Conservation (phyloP, 148 eudicot genomes). For the Hydrangea macrophylla region DNA sequence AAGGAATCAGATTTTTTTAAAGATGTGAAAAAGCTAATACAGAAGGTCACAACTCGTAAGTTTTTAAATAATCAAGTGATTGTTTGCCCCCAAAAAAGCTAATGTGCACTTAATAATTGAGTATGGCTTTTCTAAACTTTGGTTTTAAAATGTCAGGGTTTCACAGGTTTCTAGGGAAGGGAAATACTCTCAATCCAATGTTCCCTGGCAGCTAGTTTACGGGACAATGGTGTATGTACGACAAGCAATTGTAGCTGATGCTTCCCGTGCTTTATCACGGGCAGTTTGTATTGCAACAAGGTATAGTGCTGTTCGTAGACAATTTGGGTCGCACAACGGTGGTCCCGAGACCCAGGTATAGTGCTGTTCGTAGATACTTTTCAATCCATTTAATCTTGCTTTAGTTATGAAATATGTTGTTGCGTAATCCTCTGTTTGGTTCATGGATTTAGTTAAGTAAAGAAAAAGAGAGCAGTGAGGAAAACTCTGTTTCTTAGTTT, state of each 20-base stretch:
- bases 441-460: too few species aligned
- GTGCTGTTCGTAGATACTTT: background rate
- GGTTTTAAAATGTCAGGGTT: conserved; percentile 54
- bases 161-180: conserved; percentile 91
- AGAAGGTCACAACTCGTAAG: too few species aligned
- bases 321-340: conserved; percentile 78
- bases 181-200: conserved; percentile 62
- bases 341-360: conserved; percentile 96
- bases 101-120: background rate
- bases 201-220: conserved; percentile 88
- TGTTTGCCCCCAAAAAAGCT: too few species aligned
- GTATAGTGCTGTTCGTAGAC: conserved; percentile 93
- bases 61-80: too few species aligned
- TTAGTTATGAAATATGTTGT: background rate
- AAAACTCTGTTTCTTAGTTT: background rate
- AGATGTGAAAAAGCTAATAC: too few species aligned
- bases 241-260: conserved; percentile 80
- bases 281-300: conserved; percentile 96
- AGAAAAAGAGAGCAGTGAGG: too few species aligned
- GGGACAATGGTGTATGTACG: conserved; percentile 96
- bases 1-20: too few species aligned
- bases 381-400: background rate
- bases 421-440: background rate
- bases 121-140: conserved; percentile 11
- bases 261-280: conserved; percentile 77